These are phyloP conservation scores for Zygosaccharomyces kombuchaensis DNA, from an alignment of 805 yeast genomes.

Conservation along the genomic window DNA sequence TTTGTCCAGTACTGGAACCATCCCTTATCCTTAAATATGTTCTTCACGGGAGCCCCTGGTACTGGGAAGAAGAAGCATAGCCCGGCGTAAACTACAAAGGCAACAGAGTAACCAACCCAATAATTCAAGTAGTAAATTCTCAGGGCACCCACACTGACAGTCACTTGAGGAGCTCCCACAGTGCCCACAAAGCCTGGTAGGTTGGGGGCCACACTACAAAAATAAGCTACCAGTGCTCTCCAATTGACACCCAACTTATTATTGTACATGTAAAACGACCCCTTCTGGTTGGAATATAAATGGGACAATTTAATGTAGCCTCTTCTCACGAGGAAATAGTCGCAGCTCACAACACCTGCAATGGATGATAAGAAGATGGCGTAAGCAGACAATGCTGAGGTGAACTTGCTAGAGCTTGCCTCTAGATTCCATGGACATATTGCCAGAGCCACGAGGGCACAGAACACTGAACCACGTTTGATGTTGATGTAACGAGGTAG, in stretches of 20 bases:
- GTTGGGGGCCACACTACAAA: slow-evolving; percentile 38
- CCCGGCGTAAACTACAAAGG: slow-evolving; percentile 51
- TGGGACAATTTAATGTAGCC: slow-evolving; percentile 61
- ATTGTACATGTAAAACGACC: slow-evolving; percentile 48
- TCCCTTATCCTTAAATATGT: slow-evolving; percentile 44
- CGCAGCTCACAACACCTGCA: slow-evolving; percentile 59
- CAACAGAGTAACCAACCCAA: slow-evolving; percentile 65
- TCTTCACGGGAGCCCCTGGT: slow-evolving; percentile 37
- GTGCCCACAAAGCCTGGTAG: slow-evolving; percentile 41
- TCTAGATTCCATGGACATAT: slow-evolving; percentile 79
- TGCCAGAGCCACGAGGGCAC: slow-evolving; percentile 61
- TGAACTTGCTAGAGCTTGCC: slow-evolving; percentile 60
- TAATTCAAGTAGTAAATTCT: slow-evolving; percentile 65
- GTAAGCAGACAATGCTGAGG: slow-evolving; percentile 72
- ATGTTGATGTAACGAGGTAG: slow-evolving; percentile 57
- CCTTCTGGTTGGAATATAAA: slow-evolving; percentile 45
- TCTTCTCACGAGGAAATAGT: slow-evolving; percentile 63
- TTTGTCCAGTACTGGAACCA: slow-evolving; percentile 62
- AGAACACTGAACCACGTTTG: slow-evolving; percentile 58
- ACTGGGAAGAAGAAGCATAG: slow-evolving; percentile 54
- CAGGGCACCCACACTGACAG: slow-evolving; percentile 67
- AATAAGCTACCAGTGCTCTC: slow-evolving; percentile 70
- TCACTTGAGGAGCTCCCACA: slow-evolving; percentile 53
- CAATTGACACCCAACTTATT: slow-evolving; percentile 60
- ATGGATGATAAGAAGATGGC: slow-evolving; percentile 74